Base-by-base conservation (phyloP, 139 green algal genomes). In the Volvox africanus region DNA sequence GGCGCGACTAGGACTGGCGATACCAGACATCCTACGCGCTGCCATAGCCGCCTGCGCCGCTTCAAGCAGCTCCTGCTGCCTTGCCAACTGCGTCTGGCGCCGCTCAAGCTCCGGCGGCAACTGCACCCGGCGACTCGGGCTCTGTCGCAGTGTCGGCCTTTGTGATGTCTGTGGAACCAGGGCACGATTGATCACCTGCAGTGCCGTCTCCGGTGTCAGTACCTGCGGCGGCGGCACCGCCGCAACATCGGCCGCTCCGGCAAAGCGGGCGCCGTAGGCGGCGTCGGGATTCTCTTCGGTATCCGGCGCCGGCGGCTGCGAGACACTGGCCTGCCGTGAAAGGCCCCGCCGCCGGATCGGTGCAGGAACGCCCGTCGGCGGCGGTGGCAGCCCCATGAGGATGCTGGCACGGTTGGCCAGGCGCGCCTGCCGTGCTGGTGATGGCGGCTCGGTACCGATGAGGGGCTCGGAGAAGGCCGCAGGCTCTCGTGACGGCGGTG, bases 51-150 rank as follows among this genome's bases (percentile, higher is more conserved):
- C 76, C 76, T 86, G 76, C 33, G 87, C 87, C 22, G 87, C 76
- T 35, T 76, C 87, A 32, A 91, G 87, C 55, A 86, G 76, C 87
- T 91, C 87, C 87, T 86, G 87, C 61, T 91, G 87, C 76, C 26
- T 20, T 19, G 50, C 61, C 61, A 91, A 77, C 76, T 91, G 87
- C 32, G 61, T 11, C 87, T 91, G 61, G 14, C 76, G 87, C 19
- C 87, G 87, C 87, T 91, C 87, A 24, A 91, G 69, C 61, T 91
- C 87, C 24, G 87, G 87, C 21, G 87, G 87, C 73, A 90, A 12
- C 33, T 78, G 61, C 55, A 85, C 76, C 26, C 75, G 73, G 76
- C 76, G 87, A 11, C n/a, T 61, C 24, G 30, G 82, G 61, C 62
- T n/a, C 32, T 32, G 82, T 12, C 62, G 82, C 32, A 32, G 1